Evolutionary conservation across 2,329 filamentous ascomycete genomes (phyloP).

Genomic region (Blumeria graminis): DNA sequence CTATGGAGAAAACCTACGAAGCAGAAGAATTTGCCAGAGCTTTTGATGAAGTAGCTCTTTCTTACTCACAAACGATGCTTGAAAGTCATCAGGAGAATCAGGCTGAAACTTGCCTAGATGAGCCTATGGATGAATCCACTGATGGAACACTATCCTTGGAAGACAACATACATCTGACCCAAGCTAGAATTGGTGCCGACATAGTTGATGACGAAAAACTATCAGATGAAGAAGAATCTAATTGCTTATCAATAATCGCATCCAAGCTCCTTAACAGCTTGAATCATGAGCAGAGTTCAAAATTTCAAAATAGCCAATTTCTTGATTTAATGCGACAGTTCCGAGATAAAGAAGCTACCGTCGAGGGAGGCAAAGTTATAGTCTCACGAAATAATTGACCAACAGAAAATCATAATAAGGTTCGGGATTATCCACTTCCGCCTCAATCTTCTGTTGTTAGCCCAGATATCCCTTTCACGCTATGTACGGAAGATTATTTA

Average conservation of each 20-base stretch:
- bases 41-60: conserved; percentile 19
- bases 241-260: conserved; percentile 50
- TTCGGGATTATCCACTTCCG: too few relatives aligned
- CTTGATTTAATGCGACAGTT: conserved; percentile 53
- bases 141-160: not conserved
- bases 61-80: conserved; percentile 3
- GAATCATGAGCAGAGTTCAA: conserved; percentile 40
- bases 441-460: too few relatives aligned
- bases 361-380: conserved; percentile 41
- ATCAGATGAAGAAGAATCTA: conserved; percentile 16
- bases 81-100: not conserved
- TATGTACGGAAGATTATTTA: too few relatives aligned
- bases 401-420: not conserved
- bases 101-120: conserved; percentile 7
- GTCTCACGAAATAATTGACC: conserved; percentile 1
- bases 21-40: conserved; percentile 30
- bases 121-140: conserved; percentile 9
- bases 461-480: too few relatives aligned
- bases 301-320: conserved; percentile 61
- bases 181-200: conserved; percentile 15
- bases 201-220: conserved; percentile 13
- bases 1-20: conserved; percentile 21
- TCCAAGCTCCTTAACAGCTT: conserved; percentile 45
- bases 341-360: conserved; percentile 44
- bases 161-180: not conserved